Evolutionary conservation across 2,329 filamentous ascomycete species (phyloP), one percentile per base, ranked within the genome.

Genomic region (Aspergillus hortae): DNA sequence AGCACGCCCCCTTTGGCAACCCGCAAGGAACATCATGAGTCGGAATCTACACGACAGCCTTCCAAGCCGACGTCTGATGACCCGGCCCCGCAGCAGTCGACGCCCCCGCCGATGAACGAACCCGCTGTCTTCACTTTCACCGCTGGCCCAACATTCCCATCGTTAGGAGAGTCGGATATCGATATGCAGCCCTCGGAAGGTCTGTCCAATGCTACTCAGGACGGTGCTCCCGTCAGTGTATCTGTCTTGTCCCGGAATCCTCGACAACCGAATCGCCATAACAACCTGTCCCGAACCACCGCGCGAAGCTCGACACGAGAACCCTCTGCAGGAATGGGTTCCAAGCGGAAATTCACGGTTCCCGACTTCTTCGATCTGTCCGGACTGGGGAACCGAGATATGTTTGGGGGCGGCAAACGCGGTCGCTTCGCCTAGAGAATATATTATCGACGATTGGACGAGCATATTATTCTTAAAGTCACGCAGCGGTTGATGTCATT

Each of bases 281-380:
- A 64, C 60, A 72, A 67, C 50, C 55, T 63, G n/a, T 60, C 64
- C 42, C 70, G 74, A 35, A 60, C 71, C 32, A 70, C 62, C 33
- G 53, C 66, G 46, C 70, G 75, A 51, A 59, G 67, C 46, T 63
- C 73, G 2, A 65, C 65, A 32, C 67, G 73, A 52, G 69, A 75
- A 36, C 57, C 74, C 4, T 68, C 70, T 1, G 60, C 70, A 9
- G 67, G 64, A 4, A 54, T 76, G 6, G 76, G 77, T 5, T 74
- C 74, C 6, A 79, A 79, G 65, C 68, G 77, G 52, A 77, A 76
- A 61, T 64, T 74, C 46, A 68, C 71, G 15, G 72, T 78, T 44
- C 71, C 70, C 3, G 77, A 79, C 43, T 78, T 78, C 57, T 79
- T 79, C 54, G 77, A 79, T 56, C 58, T 79, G 17, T 76, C 75